phyloP scores from a whole-genome alignment of 441 rosid genomes.

The Breynia disticha region DNA sequence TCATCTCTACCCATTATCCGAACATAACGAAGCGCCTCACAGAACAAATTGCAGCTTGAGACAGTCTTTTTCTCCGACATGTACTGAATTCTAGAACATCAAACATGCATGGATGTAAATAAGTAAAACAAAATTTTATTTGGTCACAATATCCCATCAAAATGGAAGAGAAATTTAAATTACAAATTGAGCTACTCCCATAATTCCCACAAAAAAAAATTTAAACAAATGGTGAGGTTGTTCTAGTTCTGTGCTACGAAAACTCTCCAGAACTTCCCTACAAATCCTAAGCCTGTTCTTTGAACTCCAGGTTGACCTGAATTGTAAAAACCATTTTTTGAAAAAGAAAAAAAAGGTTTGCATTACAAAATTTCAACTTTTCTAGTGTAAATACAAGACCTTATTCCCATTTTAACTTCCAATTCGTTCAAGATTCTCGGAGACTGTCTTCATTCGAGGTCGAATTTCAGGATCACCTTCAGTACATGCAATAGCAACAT shows the following conservation, averaged over 20 bases:
- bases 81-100: background rate
- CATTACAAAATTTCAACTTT: no score
- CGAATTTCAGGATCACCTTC: slow-evolving; percentile 78
- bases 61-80: no score
- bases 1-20: no score
- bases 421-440: slow-evolving; percentile 66
- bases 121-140: background rate
- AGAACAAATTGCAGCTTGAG: no score
- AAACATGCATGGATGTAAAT: background rate
- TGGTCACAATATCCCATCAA: slow-evolving; percentile 12
- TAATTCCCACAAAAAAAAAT: no score
- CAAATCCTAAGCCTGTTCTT: background rate
- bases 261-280: background rate
- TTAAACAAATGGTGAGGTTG: background rate
- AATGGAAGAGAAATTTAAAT: slow-evolving; percentile 20
- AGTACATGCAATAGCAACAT: slow-evolving; percentile 72
- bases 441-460: slow-evolving; percentile 73
- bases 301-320: no score
- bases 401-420: no score
- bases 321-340: no score
- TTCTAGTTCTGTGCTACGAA: slow-evolving; percentile 3
- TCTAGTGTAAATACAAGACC: no score
- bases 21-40: no score
- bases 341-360: no score
- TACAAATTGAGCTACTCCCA: no score